Conservation (phyloP, 768 basidiomycete species). For the Phanerochaete sordida region DNA sequence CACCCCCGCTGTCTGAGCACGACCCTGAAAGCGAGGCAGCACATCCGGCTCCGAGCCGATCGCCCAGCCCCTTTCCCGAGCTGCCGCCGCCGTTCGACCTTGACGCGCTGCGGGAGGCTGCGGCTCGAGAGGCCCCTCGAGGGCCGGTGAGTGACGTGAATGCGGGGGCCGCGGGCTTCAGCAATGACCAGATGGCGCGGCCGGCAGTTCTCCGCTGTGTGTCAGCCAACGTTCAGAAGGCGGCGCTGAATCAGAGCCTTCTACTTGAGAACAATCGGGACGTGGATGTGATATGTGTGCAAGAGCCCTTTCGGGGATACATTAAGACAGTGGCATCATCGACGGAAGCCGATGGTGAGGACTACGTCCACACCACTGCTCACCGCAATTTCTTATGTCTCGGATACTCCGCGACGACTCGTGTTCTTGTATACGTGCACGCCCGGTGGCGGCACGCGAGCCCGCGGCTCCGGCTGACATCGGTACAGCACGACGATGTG, state of each 20-base stretch:
- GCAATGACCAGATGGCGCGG: neutral
- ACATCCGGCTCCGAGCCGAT: neutral
- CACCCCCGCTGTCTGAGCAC: no score
- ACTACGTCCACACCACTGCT: constrained; percentile 2
- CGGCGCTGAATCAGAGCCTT: neutral
- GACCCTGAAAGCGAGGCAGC: no score
- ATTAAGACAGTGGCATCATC: constrained; percentile 11
- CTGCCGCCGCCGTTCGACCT: neutral
- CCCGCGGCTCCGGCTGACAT: neutral
- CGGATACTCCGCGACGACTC: neutral
- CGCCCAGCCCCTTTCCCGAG: neutral
- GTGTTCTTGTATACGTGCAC: constrained; percentile 6
- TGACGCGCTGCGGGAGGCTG: neutral
- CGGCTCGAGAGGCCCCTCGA: neutral
- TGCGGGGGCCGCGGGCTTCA: neutral
- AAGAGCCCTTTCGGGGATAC: constrained; percentile 8
- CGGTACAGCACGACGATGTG: constrained; percentile 1
- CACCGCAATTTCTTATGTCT: neutral
- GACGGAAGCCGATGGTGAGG: neutral
- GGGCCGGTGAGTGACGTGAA: no score
- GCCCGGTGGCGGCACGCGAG: neutral
- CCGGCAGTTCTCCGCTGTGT: neutral
- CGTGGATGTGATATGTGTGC: constrained; percentile 8
- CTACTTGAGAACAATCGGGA: constrained; percentile 2
- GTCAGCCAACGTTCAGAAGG: constrained; percentile 6